Evolutionary conservation across 345 rosid genomes (phyloP).

Genomic region (Nasturtium officinale): DNA sequence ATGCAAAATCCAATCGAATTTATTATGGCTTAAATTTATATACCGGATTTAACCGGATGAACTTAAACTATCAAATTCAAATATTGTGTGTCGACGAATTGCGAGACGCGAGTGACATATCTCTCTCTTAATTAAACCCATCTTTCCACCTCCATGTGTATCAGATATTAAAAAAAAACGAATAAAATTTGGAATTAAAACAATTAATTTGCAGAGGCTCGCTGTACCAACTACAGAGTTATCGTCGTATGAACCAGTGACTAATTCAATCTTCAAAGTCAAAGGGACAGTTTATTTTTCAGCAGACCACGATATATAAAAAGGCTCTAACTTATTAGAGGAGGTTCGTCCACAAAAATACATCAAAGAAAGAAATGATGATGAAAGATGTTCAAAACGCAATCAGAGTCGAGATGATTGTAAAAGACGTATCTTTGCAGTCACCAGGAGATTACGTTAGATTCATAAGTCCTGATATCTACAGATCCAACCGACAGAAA

Average conservation of each 20-base stretch:
- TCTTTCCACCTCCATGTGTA: conserved; percentile 24
- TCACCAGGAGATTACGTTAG: conserved; percentile 41
- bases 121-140: conserved; percentile 8
- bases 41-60: not conserved
- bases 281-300: not conserved
- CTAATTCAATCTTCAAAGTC: conserved; percentile 26
- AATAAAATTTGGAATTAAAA: not conserved
- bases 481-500: conserved; percentile 40
- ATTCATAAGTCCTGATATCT: conserved; percentile 39
- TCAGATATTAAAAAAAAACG: not conserved
- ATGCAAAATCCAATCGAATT: not conserved
- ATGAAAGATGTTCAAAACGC: conserved; percentile 29
- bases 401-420: not conserved
- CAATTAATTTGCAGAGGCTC: conserved; percentile 20
- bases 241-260: conserved; percentile 26
- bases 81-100: not conserved
- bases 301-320: conserved; percentile 21
- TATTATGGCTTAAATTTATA: too few species aligned
- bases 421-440: not conserved
- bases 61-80: not conserved
- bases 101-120: conserved; percentile 6
- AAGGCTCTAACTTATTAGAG: not conserved
- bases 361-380: conserved; percentile 15
- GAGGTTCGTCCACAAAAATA: not conserved
- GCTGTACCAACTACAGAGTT: conserved; percentile 43